Conservation (phyloP, 2,329 filamentous ascomycete species). For the Fusarium continuum region DNA sequence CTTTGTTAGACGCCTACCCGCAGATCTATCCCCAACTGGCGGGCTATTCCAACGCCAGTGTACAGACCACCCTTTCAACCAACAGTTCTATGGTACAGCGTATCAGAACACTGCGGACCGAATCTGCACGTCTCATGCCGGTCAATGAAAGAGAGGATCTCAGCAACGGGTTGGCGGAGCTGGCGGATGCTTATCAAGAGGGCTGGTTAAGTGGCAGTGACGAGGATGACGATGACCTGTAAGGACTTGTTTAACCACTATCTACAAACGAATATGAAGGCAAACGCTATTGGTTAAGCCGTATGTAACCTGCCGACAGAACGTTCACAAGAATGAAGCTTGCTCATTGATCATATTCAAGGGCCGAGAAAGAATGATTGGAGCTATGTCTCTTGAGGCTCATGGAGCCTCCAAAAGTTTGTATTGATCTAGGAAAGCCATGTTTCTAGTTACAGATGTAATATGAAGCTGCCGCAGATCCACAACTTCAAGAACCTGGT, state of each 20-base stretch:
- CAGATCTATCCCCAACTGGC: conserved; percentile 68
- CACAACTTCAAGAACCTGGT: neutral
- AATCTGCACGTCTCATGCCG: conserved; percentile 69
- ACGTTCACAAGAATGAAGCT: neutral
- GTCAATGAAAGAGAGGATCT: conserved; percentile 85
- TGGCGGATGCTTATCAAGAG: conserved; percentile 89
- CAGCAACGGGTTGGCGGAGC: conserved; percentile 81
- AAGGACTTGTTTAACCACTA: neutral
- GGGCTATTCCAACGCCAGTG: conserved; percentile 47
- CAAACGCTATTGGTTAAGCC: too few relatives aligned
- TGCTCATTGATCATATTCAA: too few relatives aligned
- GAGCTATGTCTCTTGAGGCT: conserved; percentile 9
- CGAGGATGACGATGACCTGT: conserved; percentile 70
- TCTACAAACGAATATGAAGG: too few relatives aligned
- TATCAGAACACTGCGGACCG: conserved; percentile 71
- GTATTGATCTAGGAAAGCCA: conserved; percentile 47
- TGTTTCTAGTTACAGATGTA: conserved; percentile 44
- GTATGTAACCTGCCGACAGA: too few relatives aligned
- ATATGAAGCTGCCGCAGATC: conserved; percentile 21
- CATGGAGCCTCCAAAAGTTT: conserved; percentile 30
- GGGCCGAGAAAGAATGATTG: neutral
- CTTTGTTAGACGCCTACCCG: conserved; percentile 86
- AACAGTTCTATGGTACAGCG: conserved; percentile 76
- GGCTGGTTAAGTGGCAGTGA: conserved; percentile 85
- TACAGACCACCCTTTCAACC: conserved; percentile 73